A percentile compares a stretch with the other conserved stretches of the same genome.
Conservation (phyloP, 78 protist species). For the Mantamonas sphyraenae region DNA sequence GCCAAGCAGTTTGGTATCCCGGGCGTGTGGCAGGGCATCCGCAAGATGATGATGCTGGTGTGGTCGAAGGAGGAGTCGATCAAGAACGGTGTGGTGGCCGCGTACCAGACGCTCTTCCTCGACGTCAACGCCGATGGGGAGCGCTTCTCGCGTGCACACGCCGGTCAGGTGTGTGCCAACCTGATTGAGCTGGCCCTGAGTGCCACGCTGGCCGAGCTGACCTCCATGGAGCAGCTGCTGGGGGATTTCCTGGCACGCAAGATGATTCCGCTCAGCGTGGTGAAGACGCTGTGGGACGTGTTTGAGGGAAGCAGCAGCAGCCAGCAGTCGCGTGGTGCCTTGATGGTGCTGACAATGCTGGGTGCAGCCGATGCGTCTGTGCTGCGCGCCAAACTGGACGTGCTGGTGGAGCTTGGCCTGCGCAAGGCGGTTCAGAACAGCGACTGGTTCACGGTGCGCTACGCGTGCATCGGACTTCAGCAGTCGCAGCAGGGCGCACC, state of each 20-base stretch:
- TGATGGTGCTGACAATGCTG: not conserved
- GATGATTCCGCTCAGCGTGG: not conserved
- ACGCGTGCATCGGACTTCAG: too few relatives aligned
- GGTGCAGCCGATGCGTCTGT: not conserved
- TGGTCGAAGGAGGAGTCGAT: constrained; percentile 17
- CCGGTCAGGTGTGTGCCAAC: not conserved
- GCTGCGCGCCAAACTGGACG: too few relatives aligned
- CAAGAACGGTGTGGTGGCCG: constrained; percentile 14
- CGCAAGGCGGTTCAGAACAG: too few relatives aligned
- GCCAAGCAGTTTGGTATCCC: constrained; percentile 8
- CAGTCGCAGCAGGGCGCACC: too few relatives aligned
- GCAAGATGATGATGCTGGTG: constrained; percentile 20
- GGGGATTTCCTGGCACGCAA: not conserved
- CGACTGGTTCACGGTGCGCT: too few relatives aligned
- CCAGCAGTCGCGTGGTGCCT: not conserved
- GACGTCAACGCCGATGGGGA: not conserved
- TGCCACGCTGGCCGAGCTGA: constrained; percentile 42
- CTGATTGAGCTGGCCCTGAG: constrained; percentile 15
- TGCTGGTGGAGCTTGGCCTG: too few relatives aligned
- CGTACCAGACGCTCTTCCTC: constrained; percentile 18
- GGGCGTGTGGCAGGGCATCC: not conserved
- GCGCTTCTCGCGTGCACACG: not conserved
- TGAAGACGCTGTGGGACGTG: constrained; percentile 54
- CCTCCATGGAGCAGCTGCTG: constrained; percentile 53
- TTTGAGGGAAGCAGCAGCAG: not conserved